A percentile compares a stretch with the other conserved stretches of the same genome.
Conservation (phyloP, 2,329 filamentous ascomycete species). For the Truncatella angustata region DNA sequence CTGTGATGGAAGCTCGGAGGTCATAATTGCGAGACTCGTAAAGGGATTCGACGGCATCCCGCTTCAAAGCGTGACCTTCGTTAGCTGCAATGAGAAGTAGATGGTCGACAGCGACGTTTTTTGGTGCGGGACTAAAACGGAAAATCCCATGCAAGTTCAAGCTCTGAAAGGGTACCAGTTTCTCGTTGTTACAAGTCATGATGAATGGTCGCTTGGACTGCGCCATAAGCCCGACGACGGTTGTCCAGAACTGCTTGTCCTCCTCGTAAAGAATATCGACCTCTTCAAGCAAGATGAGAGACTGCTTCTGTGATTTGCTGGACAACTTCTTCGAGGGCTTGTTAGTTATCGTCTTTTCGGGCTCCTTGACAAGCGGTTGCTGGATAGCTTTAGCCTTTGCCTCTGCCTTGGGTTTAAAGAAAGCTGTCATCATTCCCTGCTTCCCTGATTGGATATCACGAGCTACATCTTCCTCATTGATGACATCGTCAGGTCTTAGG, state of each 20-base stretch:
- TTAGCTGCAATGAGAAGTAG: conserved; percentile 79
- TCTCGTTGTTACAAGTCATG: conserved; percentile 92
- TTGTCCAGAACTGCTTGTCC: conserved; percentile 92
- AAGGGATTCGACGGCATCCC: conserved; percentile 65
- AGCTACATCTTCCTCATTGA: conserved; percentile 44
- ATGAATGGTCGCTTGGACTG: conserved; percentile 90
- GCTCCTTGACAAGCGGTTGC: conserved; percentile 31
- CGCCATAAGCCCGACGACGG: conserved; percentile 71
- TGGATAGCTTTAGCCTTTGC: conserved; percentile 19
- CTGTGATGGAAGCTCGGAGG: conserved; percentile 75
- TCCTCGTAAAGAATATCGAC: conserved; percentile 93
- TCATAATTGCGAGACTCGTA: conserved; percentile 70
- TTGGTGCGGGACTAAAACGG: conserved; percentile 66
- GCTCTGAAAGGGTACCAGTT: conserved; percentile 69
- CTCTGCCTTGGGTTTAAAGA: conserved; percentile 63
- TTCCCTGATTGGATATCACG: conserved; percentile 64
- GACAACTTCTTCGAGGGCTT: conserved; percentile 26
- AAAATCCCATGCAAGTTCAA: conserved; percentile 85
- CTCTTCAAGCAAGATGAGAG: conserved; percentile 89
- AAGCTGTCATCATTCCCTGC: conserved; percentile 76
- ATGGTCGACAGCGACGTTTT: conserved; percentile 72
- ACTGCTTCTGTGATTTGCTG: conserved; percentile 75
- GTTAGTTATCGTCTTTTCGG: conserved; percentile 23
- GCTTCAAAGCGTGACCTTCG: conserved; percentile 78
- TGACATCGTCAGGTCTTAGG: conserved; percentile 25